These are phyloP conservation scores for Nakaseomyces uthaithaninus DNA, from an alignment of 1,139 yeast species.

Conservation along the genomic window DNA sequence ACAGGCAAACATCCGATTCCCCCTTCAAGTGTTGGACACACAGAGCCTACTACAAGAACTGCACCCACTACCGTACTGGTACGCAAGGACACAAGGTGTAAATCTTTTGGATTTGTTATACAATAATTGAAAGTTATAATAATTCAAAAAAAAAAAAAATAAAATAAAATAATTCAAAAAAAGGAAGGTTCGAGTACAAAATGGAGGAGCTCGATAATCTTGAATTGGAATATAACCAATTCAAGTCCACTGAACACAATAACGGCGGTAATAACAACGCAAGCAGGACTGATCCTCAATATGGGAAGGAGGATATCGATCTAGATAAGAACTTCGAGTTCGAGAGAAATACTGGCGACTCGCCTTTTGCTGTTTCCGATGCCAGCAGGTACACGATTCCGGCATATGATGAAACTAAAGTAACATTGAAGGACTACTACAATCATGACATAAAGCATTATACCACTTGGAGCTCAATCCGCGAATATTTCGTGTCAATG, in stretches of 20 bases:
- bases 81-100: too few species aligned
- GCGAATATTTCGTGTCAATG: conserved; percentile 48
- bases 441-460: conserved; percentile 17
- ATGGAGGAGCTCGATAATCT: conserved; percentile 20
- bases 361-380: background rate
- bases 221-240: conserved; percentile 26
- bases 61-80: too few species aligned
- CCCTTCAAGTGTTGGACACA: too few species aligned
- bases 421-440: conserved; percentile 23
- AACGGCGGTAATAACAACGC: background rate
- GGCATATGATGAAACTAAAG: conserved; percentile 19
- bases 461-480: conserved; percentile 14
- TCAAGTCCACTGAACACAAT: conserved; percentile 18
- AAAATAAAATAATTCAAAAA: background rate
- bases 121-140: too few species aligned
- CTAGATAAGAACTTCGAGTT: background rate
- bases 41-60: too few species aligned
- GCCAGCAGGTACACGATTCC: conserved; percentile 14
- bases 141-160: background rate
- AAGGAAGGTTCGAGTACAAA: too few species aligned
- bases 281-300: background rate
- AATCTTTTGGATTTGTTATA: too few species aligned
- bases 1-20: too few species aligned
- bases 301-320: conserved; percentile 1
- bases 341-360: conserved; percentile 8